These are phyloP conservation scores for Vinca minor DNA, from an alignment of 257 asterid genomes.

Conservation along the genomic window DNA sequence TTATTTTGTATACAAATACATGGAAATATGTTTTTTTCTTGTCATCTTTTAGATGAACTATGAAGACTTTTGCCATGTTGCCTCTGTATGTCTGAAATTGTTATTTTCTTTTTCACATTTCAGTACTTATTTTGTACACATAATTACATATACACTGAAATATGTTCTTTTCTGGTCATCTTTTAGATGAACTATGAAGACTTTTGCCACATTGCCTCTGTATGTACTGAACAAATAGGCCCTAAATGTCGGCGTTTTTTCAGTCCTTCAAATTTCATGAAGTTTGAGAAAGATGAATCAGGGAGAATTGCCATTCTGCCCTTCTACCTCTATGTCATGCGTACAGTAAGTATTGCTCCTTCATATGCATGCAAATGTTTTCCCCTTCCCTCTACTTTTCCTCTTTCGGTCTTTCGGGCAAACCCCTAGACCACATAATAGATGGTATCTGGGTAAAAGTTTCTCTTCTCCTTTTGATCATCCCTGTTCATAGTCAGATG, in stretches of 20 bases:
- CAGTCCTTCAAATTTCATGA: conserved; percentile 99
- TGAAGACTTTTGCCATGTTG: conserved; percentile 99
- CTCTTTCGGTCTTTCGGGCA: too few relatives aligned
- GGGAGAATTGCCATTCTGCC: conserved; percentile 97
- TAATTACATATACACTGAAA: conserved; percentile 29
- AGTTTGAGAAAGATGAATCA: conserved; percentile 96
- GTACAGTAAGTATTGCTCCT: conserved; percentile 52
- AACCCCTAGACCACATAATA: too few relatives aligned
- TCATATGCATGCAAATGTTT: too few relatives aligned
- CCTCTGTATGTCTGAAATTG: conserved; percentile 95
- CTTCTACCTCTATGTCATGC: conserved; percentile 98
- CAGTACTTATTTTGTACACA: too few relatives aligned
- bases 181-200: conserved; percentile 96
- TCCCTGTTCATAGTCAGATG: background rate
- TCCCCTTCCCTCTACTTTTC: too few relatives aligned
- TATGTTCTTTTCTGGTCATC: conserved; percentile 18
- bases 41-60: conserved; percentile 73
- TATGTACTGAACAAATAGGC: conserved; percentile 97
- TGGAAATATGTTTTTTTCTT: conserved; percentile 26
- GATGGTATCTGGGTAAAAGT: background rate
- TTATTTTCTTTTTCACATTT: too few relatives aligned
- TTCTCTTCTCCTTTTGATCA: background rate
- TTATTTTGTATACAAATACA: conserved; percentile 15
- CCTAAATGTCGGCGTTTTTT: conserved; percentile 88
- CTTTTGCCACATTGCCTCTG: conserved; percentile 99